Conservation (phyloP, 1,284 basidiomycete species). For the Schizophyllum commune region DNA sequence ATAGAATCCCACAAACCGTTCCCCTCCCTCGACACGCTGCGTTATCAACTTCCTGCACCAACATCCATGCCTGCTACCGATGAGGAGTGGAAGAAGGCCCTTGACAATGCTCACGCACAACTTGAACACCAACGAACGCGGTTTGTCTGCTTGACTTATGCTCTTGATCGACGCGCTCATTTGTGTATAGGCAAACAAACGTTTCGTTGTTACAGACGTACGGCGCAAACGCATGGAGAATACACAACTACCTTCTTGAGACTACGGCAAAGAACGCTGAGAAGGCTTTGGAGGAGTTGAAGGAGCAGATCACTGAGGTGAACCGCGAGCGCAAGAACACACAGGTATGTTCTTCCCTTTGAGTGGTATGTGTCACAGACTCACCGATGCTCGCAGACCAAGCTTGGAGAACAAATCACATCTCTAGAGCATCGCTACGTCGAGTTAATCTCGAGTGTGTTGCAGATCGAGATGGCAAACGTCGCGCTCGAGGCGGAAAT, state of each 20-base stretch:
- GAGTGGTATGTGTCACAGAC: constrained; percentile 3
- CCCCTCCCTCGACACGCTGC: constrained; percentile 67
- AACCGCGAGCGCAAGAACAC: constrained; percentile 82
- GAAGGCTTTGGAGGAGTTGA: constrained; percentile 61
- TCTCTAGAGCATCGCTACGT: constrained; percentile 82
- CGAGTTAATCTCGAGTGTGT: constrained; percentile 76
- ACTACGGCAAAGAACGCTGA: constrained; percentile 71
- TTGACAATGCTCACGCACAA: constrained; percentile 78
- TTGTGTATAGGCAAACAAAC: constrained; percentile 64
- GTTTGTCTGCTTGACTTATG: constrained; percentile 32
- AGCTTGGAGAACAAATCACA: constrained; percentile 71
- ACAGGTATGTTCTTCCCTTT: constrained; percentile 46
- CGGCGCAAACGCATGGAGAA: constrained; percentile 86
- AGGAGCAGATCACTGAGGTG: constrained; percentile 71
- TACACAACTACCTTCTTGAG: constrained; percentile 86
- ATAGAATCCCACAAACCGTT: constrained; percentile 67
- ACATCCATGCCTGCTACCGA: constrained; percentile 54
- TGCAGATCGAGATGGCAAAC: constrained; percentile 93
- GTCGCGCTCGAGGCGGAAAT: constrained; percentile 74
- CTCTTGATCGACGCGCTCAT: not conserved
- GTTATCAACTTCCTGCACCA: constrained; percentile 77
- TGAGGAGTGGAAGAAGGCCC: constrained; percentile 72
- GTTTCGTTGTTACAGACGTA: constrained; percentile 80
- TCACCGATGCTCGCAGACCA: constrained; percentile 38
- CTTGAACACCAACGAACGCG: constrained; percentile 86